Base-by-base conservation (phyloP, 106 monocot genomes). In the Platanthera zijinensis region DNA sequence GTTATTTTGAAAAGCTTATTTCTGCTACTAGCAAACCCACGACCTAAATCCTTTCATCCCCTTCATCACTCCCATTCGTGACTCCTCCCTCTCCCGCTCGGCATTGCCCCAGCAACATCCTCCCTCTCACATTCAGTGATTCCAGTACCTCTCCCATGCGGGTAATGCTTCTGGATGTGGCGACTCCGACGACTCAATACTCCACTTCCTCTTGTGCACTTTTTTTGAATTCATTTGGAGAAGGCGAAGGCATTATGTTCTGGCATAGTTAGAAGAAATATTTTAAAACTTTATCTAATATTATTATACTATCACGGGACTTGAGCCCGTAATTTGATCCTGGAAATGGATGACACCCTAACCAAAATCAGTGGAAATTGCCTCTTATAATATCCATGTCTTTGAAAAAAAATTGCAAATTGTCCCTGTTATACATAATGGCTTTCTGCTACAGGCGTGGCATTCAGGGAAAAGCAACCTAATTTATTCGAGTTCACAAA, bases 401-500 rank as follows among this genome's bases (percentile, higher is more conserved):
- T 18, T 66, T 30, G 66, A 25, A 25, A 25, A 66, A 30, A 7
- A 8, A 8, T 63, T 5, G 7, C 8, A 30, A 11, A 66, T 61
- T 61, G n/a, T n/a, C 7, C 66, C 32, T 66, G 32, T 25, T 11
- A 66, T 66, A 32, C 28, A 8, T 63, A 9, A 25, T 63, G 18
- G 19, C 62, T 21, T 6, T 63, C 21, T 63, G 62, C 51, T 86
- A 84, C 93, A 97, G 96, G 86, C 64, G 82, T 77, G 59, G 89
- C 88, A 69, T 86, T 89, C 74, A 53, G 48, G 63, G 91, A 86
- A 80, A 76, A 82, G 32, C 87, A 85, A 21, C 32, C 12, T 7
- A 86, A 86, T 74, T 64, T 94, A 45, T 89, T 75, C 71, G 87
- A 92, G 25, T 94, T 97, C 77, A 81, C 88, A 73, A 87, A 86